A percentile compares a stretch with the other conserved stretches of the same genome.
phyloP scores from a whole-genome alignment of 2,329 filamentous ascomycete species.

The Fusarium denticulatum region DNA sequence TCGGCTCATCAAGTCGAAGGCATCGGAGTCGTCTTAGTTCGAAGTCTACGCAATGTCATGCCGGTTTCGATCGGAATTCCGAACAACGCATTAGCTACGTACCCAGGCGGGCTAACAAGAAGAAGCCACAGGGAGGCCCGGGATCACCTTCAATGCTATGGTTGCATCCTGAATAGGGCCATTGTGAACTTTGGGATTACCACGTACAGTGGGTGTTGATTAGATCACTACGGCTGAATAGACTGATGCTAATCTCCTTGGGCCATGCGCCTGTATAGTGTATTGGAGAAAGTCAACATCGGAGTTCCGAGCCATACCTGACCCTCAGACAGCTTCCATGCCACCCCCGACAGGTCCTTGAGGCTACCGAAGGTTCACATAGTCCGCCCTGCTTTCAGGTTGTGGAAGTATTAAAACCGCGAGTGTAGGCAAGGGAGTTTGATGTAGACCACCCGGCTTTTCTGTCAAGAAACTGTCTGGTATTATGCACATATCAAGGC shows the following conservation, averaged over 20 bases:
- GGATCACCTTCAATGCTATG: background rate
- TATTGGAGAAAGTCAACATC: background rate
- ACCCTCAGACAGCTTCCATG: background rate
- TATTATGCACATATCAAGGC: background rate
- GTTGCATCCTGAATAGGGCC: background rate
- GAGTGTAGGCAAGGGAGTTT: background rate
- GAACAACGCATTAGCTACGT: background rate
- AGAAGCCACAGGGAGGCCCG: background rate
- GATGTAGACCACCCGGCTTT: background rate
- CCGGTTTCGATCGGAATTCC: background rate
- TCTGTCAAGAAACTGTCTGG: background rate
- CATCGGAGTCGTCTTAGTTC: background rate
- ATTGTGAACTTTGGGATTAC: background rate
- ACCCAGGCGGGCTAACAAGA: background rate
- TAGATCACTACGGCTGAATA: background rate
- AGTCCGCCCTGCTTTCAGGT: background rate
- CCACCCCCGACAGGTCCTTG: background rate
- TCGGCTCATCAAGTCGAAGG: background rate
- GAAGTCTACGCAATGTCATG: too few species aligned
- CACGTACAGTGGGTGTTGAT: background rate
- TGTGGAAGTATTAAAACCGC: background rate
- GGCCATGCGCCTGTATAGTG: background rate
- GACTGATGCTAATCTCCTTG: background rate
- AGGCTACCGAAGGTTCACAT: background rate
- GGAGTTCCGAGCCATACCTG: background rate